These are phyloP conservation scores for Penicillium simplicissimum DNA, from an alignment of 495 filamentous ascomycete genomes.

Conservation along the genomic window DNA sequence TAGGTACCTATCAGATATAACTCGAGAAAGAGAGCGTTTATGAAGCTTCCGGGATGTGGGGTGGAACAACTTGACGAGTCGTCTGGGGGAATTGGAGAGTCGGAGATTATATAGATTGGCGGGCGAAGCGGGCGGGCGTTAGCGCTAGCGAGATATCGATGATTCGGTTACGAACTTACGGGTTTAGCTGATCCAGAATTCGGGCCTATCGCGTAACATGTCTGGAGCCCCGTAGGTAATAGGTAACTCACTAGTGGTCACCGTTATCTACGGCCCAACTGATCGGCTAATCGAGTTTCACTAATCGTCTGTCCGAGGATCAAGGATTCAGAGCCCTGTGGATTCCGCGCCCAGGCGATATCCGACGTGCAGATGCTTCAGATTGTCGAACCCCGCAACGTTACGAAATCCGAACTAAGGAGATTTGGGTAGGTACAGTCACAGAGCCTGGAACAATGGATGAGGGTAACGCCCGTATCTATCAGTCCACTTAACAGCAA, in stretches of 20 bases:
- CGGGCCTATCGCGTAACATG: conserved; percentile 20
- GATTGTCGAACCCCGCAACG: background rate
- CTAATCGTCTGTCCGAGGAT: background rate
- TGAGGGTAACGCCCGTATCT: too few relatives aligned
- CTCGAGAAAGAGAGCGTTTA: conserved; percentile 1
- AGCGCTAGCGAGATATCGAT: conserved; percentile 13
- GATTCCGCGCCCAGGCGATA: conserved; percentile 21
- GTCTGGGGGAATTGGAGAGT: background rate
- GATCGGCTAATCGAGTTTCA: background rate
- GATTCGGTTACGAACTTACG: too few relatives aligned
- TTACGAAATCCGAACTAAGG: background rate
- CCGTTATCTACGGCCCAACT: background rate
- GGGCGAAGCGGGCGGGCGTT: background rate
- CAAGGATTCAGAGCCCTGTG: background rate
- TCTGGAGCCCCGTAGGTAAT: background rate
- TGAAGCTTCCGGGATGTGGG: conserved; percentile 22
- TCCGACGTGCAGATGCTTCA: conserved; percentile 19
- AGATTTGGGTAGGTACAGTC: background rate
- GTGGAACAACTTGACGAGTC: background rate
- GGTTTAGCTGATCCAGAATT: conserved; percentile 9
- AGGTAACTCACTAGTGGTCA: too few relatives aligned
- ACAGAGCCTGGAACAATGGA: too few relatives aligned
- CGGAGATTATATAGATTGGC: conserved; percentile 9
- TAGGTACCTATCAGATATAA: background rate
- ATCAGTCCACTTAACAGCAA: too few relatives aligned